Evolutionary conservation across 176 grass and related monocot genomes (phyloP), one percentile per base, ranked within the genome.

Genomic region (Triticum timopheevii): DNA sequence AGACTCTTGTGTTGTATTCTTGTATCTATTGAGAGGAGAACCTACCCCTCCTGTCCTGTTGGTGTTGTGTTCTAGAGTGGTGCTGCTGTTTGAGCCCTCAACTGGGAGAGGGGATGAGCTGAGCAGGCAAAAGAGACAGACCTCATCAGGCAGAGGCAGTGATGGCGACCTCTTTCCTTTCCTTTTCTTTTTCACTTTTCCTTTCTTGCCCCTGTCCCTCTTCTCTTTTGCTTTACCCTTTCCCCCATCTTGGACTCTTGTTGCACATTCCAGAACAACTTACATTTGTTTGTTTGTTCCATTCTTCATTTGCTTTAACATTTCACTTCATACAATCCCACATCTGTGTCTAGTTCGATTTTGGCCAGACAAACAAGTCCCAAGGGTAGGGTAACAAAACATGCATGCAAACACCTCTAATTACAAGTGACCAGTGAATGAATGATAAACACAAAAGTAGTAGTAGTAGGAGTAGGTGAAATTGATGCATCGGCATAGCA

Each of bases 171-270:
- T 77, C 74, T 77, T 77, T 77, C 27, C 74, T 19, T 85, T 52
- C 23, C 61, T 84, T 79, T 75, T 27, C 58, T 69, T 71, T 87
- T 91, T 54, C 61, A 23, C 39, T 72, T 86, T 90, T 77, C 40
- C 72, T 73, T 83, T 82, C 54, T 65, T 73, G 67, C 68, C 30
- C 45, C 47, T 56, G 74, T 77, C 74, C 27, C 74, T 76, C 73
- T 75, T 16, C 54, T 22, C 82, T 85, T 88, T 88, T 88, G 63
- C 89, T 91, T 88, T 87, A 76, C 62, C 82, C 67, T 79, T 79
- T 62, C 64, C 47, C 75, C 75, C 17, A 23, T 80, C 62, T 31
- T 24, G 71, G 72, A 50, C 72, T 65, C 71, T 50, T 49, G 82
- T 76, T 65, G 82, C 39, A 25, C 68, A 49, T 65, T 52, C 30